Evolutionary conservation across 345 rosid species (phyloP).

Genomic region (Triadica sebifera): DNA sequence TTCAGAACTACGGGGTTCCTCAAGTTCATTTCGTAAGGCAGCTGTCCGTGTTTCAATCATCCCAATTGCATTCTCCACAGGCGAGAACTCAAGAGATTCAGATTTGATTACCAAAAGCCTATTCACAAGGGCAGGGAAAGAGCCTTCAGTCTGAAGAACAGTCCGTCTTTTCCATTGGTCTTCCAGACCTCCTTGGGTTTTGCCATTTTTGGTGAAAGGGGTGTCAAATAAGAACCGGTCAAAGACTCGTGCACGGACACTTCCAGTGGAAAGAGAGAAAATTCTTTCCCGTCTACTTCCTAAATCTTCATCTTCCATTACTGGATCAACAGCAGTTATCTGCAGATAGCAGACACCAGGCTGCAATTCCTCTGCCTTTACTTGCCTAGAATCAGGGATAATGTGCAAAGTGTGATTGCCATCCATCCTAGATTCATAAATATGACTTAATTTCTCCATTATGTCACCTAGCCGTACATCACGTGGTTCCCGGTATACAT

Average conservation of each 20-base stretch:
- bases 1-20: slow-evolving; percentile 98
- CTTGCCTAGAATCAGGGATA: slow-evolving; percentile 94
- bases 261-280: slow-evolving; percentile 91
- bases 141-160: slow-evolving; percentile 89
- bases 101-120: slow-evolving; percentile 85
- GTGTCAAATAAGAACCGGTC: slow-evolving; percentile 97
- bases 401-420: slow-evolving; percentile 80
- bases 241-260: slow-evolving; percentile 88
- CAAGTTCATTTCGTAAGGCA: slow-evolving; percentile 86
- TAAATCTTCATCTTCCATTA: slow-evolving; percentile 98
- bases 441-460: slow-evolving; percentile 98
- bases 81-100: slow-evolving; percentile 96
- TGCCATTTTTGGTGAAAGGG: slow-evolving; percentile 99
- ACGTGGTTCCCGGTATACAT: slow-evolving; percentile 91
- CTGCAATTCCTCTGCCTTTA: slow-evolving; percentile 94
- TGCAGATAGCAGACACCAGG: slow-evolving; percentile 93
- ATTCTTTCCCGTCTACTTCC: slow-evolving; percentile 97
- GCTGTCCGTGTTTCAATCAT: slow-evolving; percentile 98
- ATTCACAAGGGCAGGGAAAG: slow-evolving; percentile 95
- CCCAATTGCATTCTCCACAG: slow-evolving; percentile 97
- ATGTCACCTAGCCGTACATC: slow-evolving; percentile 97
- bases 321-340: slow-evolving; percentile 96
- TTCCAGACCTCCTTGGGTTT: slow-evolving; percentile 95
- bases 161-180: slow-evolving; percentile 99
- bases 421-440: slow-evolving; percentile 91